Percentiles rank a stretch among this genome's conserved stretches.
These are phyloP conservation scores for Trichoderma harzianum DNA, from an alignment of 2,329 filamentous ascomycete species.

Conservation along the genomic window DNA sequence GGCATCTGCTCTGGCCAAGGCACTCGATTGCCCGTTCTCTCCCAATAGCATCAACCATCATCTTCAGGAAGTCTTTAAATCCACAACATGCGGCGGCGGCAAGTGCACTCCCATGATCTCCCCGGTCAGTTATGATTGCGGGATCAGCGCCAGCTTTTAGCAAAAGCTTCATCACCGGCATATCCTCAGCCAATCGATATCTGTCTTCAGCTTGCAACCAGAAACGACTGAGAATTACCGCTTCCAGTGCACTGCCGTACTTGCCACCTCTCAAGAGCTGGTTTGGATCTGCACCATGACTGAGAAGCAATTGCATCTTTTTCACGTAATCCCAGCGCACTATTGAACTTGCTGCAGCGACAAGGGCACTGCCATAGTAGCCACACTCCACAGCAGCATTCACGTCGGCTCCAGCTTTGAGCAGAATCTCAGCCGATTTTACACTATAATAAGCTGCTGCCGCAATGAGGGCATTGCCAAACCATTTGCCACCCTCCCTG, in stretches of 20 bases:
- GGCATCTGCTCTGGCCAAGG: not conserved
- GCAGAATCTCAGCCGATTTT: not conserved
- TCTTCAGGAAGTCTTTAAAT: not conserved
- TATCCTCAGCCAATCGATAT: too few relatives aligned
- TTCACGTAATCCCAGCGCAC: not conserved
- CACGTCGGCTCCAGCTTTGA: not conserved
- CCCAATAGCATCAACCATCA: not conserved
- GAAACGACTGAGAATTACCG: too few relatives aligned
- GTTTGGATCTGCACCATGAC: not conserved
- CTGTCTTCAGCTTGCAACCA: too few relatives aligned
- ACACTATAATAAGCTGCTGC: not conserved
- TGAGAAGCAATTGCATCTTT: not conserved
- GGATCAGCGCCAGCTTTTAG: slow-evolving; percentile 11
- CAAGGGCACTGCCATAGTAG: not conserved
- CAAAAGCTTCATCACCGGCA: too few relatives aligned
- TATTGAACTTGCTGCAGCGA: not conserved
- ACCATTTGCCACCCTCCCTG: fast-evolving
- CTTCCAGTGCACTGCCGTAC: not conserved
- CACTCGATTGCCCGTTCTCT: not conserved
- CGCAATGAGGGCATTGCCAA: not conserved
- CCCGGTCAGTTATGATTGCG: not conserved
- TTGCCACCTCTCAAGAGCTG: not conserved
- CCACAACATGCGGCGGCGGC: slow-evolving; percentile 1
- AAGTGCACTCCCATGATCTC: not conserved
- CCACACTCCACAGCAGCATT: not conserved